phyloP scores from a whole-genome alignment of 2,329 filamentous ascomycete species.

The Cercospora brassicicola region DNA sequence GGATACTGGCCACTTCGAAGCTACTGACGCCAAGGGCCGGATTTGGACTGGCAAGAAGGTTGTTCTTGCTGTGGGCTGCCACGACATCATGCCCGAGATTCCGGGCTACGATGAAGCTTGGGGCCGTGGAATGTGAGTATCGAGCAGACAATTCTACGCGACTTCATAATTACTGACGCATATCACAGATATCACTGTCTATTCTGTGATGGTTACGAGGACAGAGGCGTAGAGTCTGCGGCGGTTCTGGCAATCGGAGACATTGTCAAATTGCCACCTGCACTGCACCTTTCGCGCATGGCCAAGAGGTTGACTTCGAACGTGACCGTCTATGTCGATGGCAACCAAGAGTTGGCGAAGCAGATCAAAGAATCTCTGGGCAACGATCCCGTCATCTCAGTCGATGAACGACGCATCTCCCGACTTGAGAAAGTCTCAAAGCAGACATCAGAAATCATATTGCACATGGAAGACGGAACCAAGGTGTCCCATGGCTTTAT shows the following conservation, averaged over 20 bases:
- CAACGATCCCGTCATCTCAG: not conserved
- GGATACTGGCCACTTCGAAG: not conserved
- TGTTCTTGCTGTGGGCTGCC: not conserved
- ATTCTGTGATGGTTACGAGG: not conserved
- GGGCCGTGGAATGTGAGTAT: not conserved
- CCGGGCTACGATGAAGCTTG: not conserved
- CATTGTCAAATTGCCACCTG: not conserved
- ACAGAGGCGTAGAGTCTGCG: not conserved
- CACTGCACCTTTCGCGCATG: not conserved
- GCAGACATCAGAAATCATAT: not conserved
- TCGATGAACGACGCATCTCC: not conserved
- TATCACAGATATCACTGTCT: not conserved
- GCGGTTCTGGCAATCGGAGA: not conserved
- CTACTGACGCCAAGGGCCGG: not conserved
- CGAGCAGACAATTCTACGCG: not conserved
- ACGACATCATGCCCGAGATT: not conserved
- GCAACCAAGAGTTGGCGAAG: not conserved
- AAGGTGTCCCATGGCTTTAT: not conserved
- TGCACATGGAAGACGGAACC: not conserved
- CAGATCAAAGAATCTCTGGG: not conserved
- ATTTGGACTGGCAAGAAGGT: not conserved
- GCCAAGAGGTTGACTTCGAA: not conserved
- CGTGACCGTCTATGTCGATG: not conserved
- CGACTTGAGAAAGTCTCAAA: not conserved
- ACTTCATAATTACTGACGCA: not conserved